phyloP scores from a whole-genome alignment of 306 rosid species.

The Citrullus colocynthis region DNA sequence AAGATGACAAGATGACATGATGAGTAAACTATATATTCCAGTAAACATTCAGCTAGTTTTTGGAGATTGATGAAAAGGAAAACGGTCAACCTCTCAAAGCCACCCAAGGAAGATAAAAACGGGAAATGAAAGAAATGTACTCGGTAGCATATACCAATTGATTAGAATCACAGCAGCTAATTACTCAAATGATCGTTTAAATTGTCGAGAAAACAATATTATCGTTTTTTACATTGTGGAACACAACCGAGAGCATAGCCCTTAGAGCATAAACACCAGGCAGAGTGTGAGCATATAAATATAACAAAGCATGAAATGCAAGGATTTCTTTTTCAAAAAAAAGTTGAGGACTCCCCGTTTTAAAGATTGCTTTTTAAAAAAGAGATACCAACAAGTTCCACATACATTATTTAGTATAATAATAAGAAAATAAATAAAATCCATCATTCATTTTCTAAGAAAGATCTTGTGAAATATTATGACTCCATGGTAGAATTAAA shows the following conservation, averaged over 20 bases:
- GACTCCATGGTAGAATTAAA: no score
- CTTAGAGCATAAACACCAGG: neutral
- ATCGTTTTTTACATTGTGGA: neutral
- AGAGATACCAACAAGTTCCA: neutral
- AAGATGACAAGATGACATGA: conserved; percentile 18
- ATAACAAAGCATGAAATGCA: neutral
- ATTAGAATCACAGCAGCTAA: neutral
- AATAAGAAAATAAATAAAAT: neutral
- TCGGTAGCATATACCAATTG: neutral
- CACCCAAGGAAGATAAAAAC: neutral
- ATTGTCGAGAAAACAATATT: neutral
- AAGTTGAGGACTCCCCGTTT: neutral
- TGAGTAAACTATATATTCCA: conserved; percentile 5
- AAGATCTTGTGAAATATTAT: neutral
- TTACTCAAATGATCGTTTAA: neutral
- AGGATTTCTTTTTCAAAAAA: neutral
- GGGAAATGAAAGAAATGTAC: neutral
- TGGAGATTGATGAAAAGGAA: neutral
- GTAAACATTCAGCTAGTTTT: neutral
- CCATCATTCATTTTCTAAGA: neutral
- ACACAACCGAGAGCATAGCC: neutral
- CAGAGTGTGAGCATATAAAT: neutral
- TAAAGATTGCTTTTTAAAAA: neutral
- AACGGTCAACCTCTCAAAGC: neutral
- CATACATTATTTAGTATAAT: neutral